Evolutionary conservation across 176 grass and related monocot genomes (phyloP), one percentile per base, ranked within the genome.

Genomic region (Musa schizocarpa): DNA sequence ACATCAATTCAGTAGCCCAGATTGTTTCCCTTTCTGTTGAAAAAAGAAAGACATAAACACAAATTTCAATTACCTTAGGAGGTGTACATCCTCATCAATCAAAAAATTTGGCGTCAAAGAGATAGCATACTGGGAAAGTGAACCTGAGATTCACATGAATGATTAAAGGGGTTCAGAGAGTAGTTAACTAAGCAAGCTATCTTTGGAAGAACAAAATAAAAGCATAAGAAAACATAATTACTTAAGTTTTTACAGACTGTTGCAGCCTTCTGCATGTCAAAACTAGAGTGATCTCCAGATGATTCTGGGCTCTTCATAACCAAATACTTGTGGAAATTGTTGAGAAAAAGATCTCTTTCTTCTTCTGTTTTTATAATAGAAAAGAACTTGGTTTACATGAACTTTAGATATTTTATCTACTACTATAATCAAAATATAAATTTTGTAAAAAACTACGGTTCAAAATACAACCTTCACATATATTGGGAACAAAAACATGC

Each of bases 301-400:
- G 53, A 69, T 77, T 65, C 76, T 75, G 75, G 72, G 26, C 26
- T 87, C 80, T 87, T 79, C 72, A 75, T 77, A 27, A 78, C 66
- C 65, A 97, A 68, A 69, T 93, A 88, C 54, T 86, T 83, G 59
- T 83, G 86, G 78, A 98, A 98, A 81, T 91, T 84, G 74, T 81
- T 86, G 81, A 93, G 86, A 84, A 98, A 98, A 72, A 98, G 84
- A 80, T 98, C 94, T 75, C 86, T 91, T 86, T 98, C 94, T 89
- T 98, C 90, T 79, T 98, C 94, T 98, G 86, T 68, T 79, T 68
- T 70, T 70, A 43, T 14, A 17, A 70, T 50, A 70, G 23, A 70
- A 70, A 16, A 21, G 48, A 70, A 3, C 17, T n/a, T 16, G 20
- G 17, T 11, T 70, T 20, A 12, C 51, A 70, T 70, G 25, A 70